Base-by-base conservation (phyloP, 805 yeast genomes). In the Ogataea zsoltii region DNA sequence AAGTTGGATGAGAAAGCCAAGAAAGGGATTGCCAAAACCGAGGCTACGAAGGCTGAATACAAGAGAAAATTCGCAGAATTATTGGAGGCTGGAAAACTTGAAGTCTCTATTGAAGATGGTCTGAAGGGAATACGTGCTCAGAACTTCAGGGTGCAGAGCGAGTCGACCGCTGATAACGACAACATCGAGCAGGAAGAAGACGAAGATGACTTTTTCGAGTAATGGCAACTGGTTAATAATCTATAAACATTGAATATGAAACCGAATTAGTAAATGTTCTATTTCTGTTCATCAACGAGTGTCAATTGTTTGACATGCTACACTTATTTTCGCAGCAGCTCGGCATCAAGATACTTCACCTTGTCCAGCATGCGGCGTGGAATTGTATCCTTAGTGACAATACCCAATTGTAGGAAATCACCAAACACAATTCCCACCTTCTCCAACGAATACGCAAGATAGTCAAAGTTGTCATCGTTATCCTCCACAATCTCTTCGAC, bases 371-470 rank as follows among this genome's bases (percentile, higher is more conserved):
- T 62, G 23, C 61, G 60, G 25, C 62, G 47, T 10, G 66, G 58
- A 2, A 71, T 26, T 6, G 45, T 63, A 2, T 58, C 55, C 41
- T 61, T 53, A n/a, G 66, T 55, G 19, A 77, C 51, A 7, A 89
- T 50, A 0, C 85, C 87, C 30, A 85, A 71, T 42, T 75, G 75
- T 16, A 84, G 66, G 58, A 87, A 61, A 62, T 92, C 97, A 11
- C 87, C 89, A 74, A 91, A 73, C 44, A 85, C 77, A 16, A 89
- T 63, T 4, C 80, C 80, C 12, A 85, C 74, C 67, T 91, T 92
- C 51, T 91, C 89, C 39, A 75, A 73, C 7, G 94, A 71, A 63
- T 91, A 94, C 49, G 75, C 73, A 50, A 87, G 62, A 64, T 89
- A 88, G 61, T 90, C 90, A 58, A 94, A 92, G 33, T 80, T 77